Percentiles rank a stretch among this genome's conserved stretches.
phyloP scores from a whole-genome alignment of 495 filamentous ascomycete genomes.

The Parmelia sp. region DNA sequence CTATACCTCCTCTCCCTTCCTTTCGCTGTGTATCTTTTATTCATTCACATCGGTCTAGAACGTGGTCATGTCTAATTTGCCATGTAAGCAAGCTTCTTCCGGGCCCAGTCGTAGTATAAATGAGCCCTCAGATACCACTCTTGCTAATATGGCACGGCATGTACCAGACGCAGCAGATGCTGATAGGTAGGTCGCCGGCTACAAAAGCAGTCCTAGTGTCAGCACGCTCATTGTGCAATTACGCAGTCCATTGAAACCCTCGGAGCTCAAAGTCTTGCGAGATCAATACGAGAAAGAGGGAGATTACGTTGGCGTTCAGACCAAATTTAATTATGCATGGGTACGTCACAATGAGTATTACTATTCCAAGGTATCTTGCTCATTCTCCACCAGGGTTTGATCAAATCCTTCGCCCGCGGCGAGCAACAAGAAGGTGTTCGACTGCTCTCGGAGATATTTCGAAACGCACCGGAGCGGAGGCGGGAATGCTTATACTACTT shows the following conservation, averaged over 20 bases:
- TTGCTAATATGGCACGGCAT: constrained; percentile 18
- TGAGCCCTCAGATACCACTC: background rate
- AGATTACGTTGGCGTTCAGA: constrained; percentile 91
- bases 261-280: constrained; percentile 84
- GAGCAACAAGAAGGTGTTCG: constrained; percentile 96
- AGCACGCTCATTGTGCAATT: constrained; percentile 16
- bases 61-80: constrained; percentile 47
- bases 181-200: constrained; percentile 61
- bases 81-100: constrained; percentile 54
- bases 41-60: background rate
- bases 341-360: constrained; percentile 40
- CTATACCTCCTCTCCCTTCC: background rate
- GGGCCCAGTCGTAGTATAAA: no score
- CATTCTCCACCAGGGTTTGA: constrained; percentile 60
- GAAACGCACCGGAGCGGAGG: constrained; percentile 79
- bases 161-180: constrained; percentile 87
- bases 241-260: constrained; percentile 72
- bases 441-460: constrained; percentile 94
- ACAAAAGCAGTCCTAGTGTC: background rate
- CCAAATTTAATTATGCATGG: constrained; percentile 99
- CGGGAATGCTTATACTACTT: constrained; percentile 98
- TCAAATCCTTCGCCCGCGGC: constrained; percentile 74
- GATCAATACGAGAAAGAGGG: constrained; percentile 95
- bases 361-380: constrained; percentile 14
- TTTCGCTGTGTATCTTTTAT: background rate